phyloP scores from a whole-genome alignment of 306 rosid species.

The barrel medic (Medicago truncatula) region MtrunA17r5.0-ANR NC_053049.1:22612501-22613000 shows the following conservation, averaged over 20 bases:
- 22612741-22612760: neutral
- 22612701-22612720: neutral
- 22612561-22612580: neutral
- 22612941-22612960: neutral
- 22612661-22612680: too few species aligned
- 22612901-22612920: neutral
- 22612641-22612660: too few species aligned
- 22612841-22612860: slow-evolving; percentile 15
- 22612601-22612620: neutral
- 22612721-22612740: neutral
- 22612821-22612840: slow-evolving; percentile 8
- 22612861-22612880: slow-evolving; percentile 6
- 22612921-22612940: slow-evolving; percentile 12
- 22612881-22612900: slow-evolving; percentile 24
- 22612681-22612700: too few species aligned
- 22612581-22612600: neutral
- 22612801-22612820: neutral
- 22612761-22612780: neutral
- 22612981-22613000: neutral
- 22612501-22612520: neutral
- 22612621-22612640: too few species aligned
- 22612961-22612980: slow-evolving; percentile 13
- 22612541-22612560: neutral
- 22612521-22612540: neutral
- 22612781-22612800: neutral